These are phyloP conservation scores for Coprinopsis cinerea DNA, from an alignment of 768 basidiomycete species.

Conservation along the genomic window DNA sequence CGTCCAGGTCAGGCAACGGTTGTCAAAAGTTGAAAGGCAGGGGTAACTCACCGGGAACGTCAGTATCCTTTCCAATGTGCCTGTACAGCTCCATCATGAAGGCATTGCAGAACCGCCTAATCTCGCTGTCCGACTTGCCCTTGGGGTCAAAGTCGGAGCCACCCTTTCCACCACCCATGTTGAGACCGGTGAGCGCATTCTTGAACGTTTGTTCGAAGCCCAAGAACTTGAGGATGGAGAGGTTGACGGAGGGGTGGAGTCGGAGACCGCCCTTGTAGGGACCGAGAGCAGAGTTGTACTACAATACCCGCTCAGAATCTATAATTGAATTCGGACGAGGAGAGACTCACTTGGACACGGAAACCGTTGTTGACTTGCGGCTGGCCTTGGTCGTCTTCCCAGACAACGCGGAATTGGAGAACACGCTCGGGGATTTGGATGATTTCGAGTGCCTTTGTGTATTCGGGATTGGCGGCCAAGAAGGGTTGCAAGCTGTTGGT, in stretches of 20 bases:
- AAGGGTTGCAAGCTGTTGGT: slow-evolving; percentile 56
- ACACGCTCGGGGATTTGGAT: slow-evolving; percentile 52
- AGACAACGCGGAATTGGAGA: slow-evolving; percentile 67
- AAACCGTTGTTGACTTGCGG: slow-evolving; percentile 68
- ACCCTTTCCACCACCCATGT: slow-evolving; percentile 79
- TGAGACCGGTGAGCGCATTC: slow-evolving; percentile 71
- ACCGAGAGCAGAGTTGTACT: slow-evolving; percentile 75
- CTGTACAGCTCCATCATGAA: slow-evolving; percentile 74
- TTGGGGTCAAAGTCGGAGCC: slow-evolving; percentile 79
- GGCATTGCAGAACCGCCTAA: slow-evolving; percentile 61
- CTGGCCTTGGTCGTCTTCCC: slow-evolving; percentile 66
- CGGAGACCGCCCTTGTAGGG: slow-evolving; percentile 79
- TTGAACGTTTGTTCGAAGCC: slow-evolving; percentile 81
- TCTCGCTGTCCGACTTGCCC: slow-evolving; percentile 71
- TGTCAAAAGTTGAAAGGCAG: slow-evolving; percentile 2
- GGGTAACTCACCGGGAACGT: slow-evolving; percentile 50
- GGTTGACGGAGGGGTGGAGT: slow-evolving; percentile 73
- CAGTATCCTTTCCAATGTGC: slow-evolving; percentile 69
- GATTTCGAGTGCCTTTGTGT: slow-evolving; percentile 61
- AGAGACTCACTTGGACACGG: slow-evolving; percentile 55
- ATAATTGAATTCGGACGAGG: background rate
- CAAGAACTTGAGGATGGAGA: slow-evolving; percentile 80
- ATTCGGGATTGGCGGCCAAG: slow-evolving; percentile 60
- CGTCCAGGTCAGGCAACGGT: background rate
- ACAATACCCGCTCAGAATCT: slow-evolving; percentile 2